A percentile compares a stretch with the other conserved stretches of the same genome.
phyloP scores from a whole-genome alignment of 495 filamentous ascomycete genomes.

The Extremus antarcticus region DNA sequence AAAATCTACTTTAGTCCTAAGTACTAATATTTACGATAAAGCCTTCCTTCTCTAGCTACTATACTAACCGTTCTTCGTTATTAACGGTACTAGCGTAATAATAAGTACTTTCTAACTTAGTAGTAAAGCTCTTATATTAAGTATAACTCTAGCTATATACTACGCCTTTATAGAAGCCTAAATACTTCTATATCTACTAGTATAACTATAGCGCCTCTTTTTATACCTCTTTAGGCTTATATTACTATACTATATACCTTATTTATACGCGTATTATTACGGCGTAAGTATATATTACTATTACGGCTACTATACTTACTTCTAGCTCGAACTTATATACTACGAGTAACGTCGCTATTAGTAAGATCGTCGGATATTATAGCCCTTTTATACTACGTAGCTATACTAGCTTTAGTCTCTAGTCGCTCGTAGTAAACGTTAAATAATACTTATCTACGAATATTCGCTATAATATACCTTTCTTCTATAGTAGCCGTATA shows the following conservation, averaged over 20 bases:
- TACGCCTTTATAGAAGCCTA: background rate
- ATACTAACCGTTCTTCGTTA: background rate
- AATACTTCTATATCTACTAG: background rate
- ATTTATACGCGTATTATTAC: background rate
- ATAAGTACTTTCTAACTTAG: background rate
- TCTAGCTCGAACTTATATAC: background rate
- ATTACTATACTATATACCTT: background rate
- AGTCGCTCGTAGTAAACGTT: background rate
- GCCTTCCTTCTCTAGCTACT: background rate
- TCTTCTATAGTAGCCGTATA: background rate
- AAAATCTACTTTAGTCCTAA: conserved; percentile 1
- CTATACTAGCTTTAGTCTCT: background rate
- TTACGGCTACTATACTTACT: background rate
- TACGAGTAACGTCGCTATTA: background rate
- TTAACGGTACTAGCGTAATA: background rate
- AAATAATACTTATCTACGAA: background rate
- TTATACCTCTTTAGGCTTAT: background rate
- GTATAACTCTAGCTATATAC: background rate
- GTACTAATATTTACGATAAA: conserved; percentile 4
- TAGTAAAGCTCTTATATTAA: background rate
- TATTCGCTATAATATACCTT: background rate
- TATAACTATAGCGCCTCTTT: background rate
- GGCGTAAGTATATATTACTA: background rate
- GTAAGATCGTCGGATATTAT: background rate
- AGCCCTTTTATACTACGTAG: background rate